These are phyloP conservation scores for Gastrolobium bilobum DNA, from an alignment of 306 rosid genomes.

Conservation along the genomic window DNA sequence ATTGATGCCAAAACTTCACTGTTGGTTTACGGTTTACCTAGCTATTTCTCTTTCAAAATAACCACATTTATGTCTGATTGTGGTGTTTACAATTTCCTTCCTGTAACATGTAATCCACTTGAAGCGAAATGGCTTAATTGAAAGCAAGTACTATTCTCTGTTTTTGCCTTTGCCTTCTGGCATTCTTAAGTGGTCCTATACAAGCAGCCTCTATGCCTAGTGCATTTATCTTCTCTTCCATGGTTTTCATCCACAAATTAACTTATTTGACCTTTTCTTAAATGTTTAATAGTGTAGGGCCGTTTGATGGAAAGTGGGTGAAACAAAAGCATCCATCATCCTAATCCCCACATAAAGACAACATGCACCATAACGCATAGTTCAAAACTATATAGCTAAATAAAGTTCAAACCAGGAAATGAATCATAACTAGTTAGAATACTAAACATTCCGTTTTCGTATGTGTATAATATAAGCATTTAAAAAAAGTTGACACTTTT, in stretches of 20 bases:
- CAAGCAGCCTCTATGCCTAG: conserved; percentile 38
- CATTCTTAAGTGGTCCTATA: conserved; percentile 66
- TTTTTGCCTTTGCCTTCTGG: conserved; percentile 40
- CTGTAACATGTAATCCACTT: background rate
- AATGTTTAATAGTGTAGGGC: conserved; percentile 51
- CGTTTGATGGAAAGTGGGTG: conserved; percentile 53
- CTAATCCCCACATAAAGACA: conserved; percentile 38
- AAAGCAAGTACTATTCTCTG: conserved; percentile 38
- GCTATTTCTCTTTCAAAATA: conserved; percentile 29
- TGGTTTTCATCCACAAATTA: conserved; percentile 57
- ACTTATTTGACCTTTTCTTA: conserved; percentile 54
- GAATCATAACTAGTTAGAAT: conserved; percentile 47
- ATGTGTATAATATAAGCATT: conserved; percentile 37
- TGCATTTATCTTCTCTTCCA: conserved; percentile 57
- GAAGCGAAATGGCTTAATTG: conserved; percentile 28
- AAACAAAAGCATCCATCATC: conserved; percentile 39
- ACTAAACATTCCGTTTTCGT: conserved; percentile 39
- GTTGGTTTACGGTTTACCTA: background rate
- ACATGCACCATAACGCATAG: conserved; percentile 36
- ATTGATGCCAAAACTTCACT: background rate
- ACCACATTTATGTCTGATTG: conserved; percentile 6
- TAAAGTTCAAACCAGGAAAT: conserved; percentile 47
- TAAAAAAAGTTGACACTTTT: background rate
- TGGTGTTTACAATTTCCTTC: background rate
- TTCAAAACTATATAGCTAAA: conserved; percentile 40